Percentiles rank a stretch among this genome's conserved stretches.
Evolutionary conservation across 306 rosid genomes (phyloP).

Genomic region (Rosa persica): DNA sequence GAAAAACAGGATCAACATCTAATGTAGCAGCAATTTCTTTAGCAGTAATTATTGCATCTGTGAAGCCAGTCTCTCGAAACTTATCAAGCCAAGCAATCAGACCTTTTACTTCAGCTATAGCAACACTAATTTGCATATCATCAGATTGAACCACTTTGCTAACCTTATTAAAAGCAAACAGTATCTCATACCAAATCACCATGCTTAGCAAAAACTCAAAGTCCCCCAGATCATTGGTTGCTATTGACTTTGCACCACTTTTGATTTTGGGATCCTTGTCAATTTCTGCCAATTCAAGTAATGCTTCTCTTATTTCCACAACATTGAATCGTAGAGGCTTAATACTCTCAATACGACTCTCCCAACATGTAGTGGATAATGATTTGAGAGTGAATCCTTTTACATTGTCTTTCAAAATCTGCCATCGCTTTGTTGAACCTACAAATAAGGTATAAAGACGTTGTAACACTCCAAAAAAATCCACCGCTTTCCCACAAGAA

Average conservation of each 20-base stretch:
- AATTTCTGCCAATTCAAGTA: not conserved
- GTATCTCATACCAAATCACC: not conserved
- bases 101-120: not conserved
- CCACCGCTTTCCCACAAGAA: not conserved
- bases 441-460: not conserved
- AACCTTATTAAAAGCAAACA: not conserved
- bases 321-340: not conserved
- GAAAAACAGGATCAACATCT: not conserved
- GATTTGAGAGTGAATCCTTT: not conserved
- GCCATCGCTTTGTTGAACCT: not conserved
- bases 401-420: not conserved
- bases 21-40: not conserved
- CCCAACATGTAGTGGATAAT: not conserved
- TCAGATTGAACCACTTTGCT: not conserved
- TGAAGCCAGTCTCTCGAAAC: not conserved
- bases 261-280: not conserved
- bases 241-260: not conserved
- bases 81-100: not conserved
- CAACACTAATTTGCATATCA: not conserved
- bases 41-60: not conserved
- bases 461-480: not conserved
- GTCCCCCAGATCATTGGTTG: not conserved
- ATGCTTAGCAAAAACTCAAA: constrained; percentile 5
- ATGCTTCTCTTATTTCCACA: not conserved
- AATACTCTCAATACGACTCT: constrained; percentile 11